Conservation (phyloP, 2,329 filamentous ascomycete species). For the Elsinoe batatas region DNA sequence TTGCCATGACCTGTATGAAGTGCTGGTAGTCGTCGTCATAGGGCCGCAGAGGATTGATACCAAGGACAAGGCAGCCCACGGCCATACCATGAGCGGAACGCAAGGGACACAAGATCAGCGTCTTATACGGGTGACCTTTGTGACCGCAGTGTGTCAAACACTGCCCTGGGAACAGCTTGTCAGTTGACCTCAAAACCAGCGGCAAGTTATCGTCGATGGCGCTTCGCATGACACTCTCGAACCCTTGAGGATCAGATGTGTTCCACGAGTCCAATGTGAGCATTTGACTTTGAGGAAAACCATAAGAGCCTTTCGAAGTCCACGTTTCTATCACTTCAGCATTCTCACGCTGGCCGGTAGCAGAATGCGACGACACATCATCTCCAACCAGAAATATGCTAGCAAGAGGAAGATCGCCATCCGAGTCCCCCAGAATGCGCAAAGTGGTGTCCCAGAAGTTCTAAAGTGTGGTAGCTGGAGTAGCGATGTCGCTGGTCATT, state of each 20-base stretch:
- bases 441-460: slow-evolving; percentile 1
- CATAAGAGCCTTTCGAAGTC: background rate
- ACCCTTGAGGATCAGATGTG: background rate
- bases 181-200: background rate
- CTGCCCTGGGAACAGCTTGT: background rate
- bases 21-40: slow-evolving; percentile 15
- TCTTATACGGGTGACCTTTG: background rate
- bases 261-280: background rate
- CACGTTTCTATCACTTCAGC: background rate
- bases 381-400: background rate
- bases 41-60: slow-evolving; percentile 12
- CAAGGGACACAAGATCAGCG: slow-evolving; percentile 4
- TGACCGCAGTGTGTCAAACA: background rate
- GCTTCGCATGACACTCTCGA: background rate
- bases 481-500: slow-evolving; percentile 1
- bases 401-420: background rate
- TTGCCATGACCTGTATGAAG: slow-evolving; percentile 14
- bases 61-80: slow-evolving; percentile 9
- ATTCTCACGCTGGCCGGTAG: background rate
- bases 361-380: background rate
- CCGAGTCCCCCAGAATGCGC: background rate
- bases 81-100: background rate
- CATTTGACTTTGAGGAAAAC: background rate
- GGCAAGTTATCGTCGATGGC: background rate
- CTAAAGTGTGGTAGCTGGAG: background rate